phyloP scores from a whole-genome alignment of 2,329 filamentous ascomycete genomes.

The Plenodomus tracheiphilus region DNA sequence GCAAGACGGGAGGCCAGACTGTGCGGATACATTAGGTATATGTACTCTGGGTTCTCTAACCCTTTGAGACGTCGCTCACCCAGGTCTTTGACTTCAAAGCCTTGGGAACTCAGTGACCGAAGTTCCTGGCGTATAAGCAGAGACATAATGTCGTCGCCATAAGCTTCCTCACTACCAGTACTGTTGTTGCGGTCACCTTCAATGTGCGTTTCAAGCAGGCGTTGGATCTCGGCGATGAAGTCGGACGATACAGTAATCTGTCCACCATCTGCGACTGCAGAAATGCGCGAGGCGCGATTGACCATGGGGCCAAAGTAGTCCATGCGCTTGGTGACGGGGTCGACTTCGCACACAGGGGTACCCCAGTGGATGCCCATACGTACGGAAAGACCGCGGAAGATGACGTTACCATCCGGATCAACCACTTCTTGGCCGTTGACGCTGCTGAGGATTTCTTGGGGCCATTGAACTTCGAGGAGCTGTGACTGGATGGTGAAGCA shows the following conservation, averaged over 20 bases:
- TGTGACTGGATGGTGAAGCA: conserved; percentile 91
- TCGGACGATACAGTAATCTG: conserved; percentile 97
- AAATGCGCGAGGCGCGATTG: conserved; percentile 93
- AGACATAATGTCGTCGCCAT: conserved; percentile 75
- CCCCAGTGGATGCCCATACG: conserved; percentile 98
- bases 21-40: conserved; percentile 95
- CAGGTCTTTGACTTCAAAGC: conserved; percentile 95
- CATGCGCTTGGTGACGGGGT: conserved; percentile 97
- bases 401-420: conserved; percentile 83
- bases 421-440: conserved; percentile 79
- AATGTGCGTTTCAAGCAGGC: conserved; percentile 85
- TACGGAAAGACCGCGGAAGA: conserved; percentile 92
- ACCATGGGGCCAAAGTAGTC: conserved; percentile 99
- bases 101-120: conserved; percentile 82
- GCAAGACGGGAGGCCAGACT: conserved; percentile 79
- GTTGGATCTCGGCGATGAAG: conserved; percentile 94
- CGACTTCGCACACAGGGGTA: conserved; percentile 88
- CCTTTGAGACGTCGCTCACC: conserved; percentile 95
- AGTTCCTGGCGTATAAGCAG: conserved; percentile 84
- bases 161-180: conserved; percentile 71
- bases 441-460: conserved; percentile 86
- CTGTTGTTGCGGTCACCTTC: conserved; percentile 76
- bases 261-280: conserved; percentile 90
- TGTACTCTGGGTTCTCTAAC: conserved; percentile 92
- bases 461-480: conserved; percentile 89